Evolutionary conservation across 2,329 filamentous ascomycete genomes (phyloP), one percentile per base, ranked within the genome.

Genomic region (Exophiala viscosa): DNA sequence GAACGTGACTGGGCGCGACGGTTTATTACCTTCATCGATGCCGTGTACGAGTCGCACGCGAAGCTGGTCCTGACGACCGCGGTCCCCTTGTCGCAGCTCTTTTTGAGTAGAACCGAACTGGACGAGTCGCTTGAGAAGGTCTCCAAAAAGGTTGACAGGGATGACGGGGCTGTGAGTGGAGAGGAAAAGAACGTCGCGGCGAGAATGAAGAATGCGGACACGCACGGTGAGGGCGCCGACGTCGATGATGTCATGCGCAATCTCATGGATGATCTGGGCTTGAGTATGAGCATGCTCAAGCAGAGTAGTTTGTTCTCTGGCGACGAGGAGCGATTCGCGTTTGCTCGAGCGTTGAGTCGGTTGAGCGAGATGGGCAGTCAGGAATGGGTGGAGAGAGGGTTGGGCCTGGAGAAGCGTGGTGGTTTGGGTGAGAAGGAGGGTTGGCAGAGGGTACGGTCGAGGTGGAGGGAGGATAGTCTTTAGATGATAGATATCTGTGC

Each of bases 21-120:
- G 4, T 96, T 99, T 70, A 99, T 99, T 68, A 99, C 92, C 0
- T 96, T 99, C 63, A 89, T 99, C 60, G 93, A 99, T 68, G 92
- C 93, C 5, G 86, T 96, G 3, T 99, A 99, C 67, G 93, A 99
- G 70, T 78, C 80, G 23, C 82, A 92, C 70, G 91, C 90, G n/a
- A 97, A 96, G 73, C 81, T 99, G 6, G 92, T 97, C 13, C 81
- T 99, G 50, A 99, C 93, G 0, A 91, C 88, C 2, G 90, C 85
- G 36, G 88, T 91, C 44, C 90, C 92, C 0, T 76, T 99, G 2
- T 83, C 83, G 6, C 85, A 95, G 67, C 82, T 97, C 32, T 99
- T 97, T 72, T 78, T 95, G 41, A 89, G 87, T 17, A 77, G 82
- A 13, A 76, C 82, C 13, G 87, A 91, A 67, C 74, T 90, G 44